Evolutionary conservation across 345 rosid species (phyloP).

Genomic region (Conringia planisiliqua): DNA sequence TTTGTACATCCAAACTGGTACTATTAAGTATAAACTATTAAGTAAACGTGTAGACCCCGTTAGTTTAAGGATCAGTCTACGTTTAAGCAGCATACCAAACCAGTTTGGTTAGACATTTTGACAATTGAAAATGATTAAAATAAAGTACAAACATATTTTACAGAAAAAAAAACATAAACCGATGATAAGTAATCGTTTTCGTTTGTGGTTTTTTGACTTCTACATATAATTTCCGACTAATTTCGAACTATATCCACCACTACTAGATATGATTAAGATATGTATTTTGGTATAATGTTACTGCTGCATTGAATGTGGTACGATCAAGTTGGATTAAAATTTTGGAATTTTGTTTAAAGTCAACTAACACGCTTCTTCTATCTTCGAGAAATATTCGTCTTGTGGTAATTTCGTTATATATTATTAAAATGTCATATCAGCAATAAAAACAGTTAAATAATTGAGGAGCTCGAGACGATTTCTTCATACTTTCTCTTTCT

Average conservation of each 20-base stretch:
- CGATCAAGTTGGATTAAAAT: neutral
- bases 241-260: neutral
- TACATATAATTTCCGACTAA: neutral
- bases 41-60: no score
- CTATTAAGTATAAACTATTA: no score
- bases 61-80: no score
- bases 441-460: neutral
- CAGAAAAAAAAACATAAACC: neutral
- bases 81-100: no score
- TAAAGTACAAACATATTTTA: no score
- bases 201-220: neutral
- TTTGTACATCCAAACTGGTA: neutral
- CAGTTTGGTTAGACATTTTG: no score
- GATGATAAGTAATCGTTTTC: neutral
- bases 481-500: neutral
- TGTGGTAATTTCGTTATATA: neutral
- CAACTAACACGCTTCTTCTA: neutral
- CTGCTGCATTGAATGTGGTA: neutral
- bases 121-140: no score
- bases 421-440: constrained; percentile 15
- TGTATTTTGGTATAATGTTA: neutral
- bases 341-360: neutral
- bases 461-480: constrained; percentile 26
- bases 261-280: neutral
- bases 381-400: neutral